A percentile compares a stretch with the other conserved stretches of the same genome.
These are phyloP conservation scores for Pleurotus eryngii DNA, from an alignment of 768 basidiomycete species.

Conservation along the genomic window DNA sequence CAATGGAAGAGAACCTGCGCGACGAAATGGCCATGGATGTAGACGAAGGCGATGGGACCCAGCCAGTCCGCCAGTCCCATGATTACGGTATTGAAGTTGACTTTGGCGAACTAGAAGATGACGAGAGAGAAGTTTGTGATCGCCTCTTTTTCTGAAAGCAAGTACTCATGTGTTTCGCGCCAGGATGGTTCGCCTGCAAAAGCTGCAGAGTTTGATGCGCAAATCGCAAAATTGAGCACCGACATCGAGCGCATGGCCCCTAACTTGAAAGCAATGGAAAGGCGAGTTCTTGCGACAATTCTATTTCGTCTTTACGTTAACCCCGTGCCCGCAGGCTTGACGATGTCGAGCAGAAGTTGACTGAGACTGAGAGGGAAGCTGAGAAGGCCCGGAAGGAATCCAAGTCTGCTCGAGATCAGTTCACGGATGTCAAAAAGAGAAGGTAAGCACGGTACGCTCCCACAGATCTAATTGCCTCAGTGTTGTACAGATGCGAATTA, in stretches of 20 bases:
- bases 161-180: not conserved
- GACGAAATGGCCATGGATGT: constrained; percentile 91
- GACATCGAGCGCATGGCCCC: constrained; percentile 95
- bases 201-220: constrained; percentile 70
- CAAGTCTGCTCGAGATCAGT: constrained; percentile 86
- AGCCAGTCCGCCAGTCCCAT: constrained; percentile 64
- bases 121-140: constrained; percentile 61
- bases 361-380: constrained; percentile 88
- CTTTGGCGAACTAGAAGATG: constrained; percentile 71
- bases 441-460: constrained; percentile 40
- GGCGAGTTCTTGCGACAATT: constrained; percentile 39
- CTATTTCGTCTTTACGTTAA: not conserved
- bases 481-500: constrained; percentile 53
- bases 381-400: constrained; percentile 90
- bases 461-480: too few species aligned
- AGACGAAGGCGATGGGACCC: constrained; percentile 82
- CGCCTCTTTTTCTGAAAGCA: not conserved
- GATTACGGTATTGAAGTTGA: constrained; percentile 91
- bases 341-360: constrained; percentile 79
- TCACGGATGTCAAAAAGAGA: constrained; percentile 80
- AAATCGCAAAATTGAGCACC: constrained; percentile 61
- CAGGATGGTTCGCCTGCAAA: constrained; percentile 63
- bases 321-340: constrained; percentile 54
- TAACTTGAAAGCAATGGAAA: constrained; percentile 94
- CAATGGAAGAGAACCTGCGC: constrained; percentile 92